These are phyloP conservation scores for Scorias spongiosa DNA, from an alignment of 2,329 filamentous ascomycete species.

Conservation along the genomic window DNA sequence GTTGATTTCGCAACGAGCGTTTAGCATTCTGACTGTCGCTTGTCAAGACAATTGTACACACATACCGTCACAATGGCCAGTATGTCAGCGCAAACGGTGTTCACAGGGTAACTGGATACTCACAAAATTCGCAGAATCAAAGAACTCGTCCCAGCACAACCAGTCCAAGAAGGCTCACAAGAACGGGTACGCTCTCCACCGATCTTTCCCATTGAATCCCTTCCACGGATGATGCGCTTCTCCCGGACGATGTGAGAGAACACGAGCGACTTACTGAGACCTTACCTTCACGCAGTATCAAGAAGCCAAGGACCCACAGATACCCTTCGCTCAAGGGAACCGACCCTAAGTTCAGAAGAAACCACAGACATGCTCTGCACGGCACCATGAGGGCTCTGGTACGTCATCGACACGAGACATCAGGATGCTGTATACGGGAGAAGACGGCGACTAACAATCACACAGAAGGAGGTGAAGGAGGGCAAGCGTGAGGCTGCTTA, in stretches of 20 bases:
- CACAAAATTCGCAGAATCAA: slow-evolving; percentile 56
- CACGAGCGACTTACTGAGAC: background rate
- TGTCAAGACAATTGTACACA: slow-evolving; percentile 3
- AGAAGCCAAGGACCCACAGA: slow-evolving; percentile 98
- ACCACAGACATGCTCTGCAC: slow-evolving; percentile 99
- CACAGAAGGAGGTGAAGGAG: slow-evolving; percentile 92
- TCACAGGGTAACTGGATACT: slow-evolving; percentile 3
- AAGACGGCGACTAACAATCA: slow-evolving; percentile 11
- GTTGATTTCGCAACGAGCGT: background rate
- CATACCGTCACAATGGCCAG: slow-evolving; percentile 50
- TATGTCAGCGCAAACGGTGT: slow-evolving; percentile 29
- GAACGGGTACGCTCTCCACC: slow-evolving; percentile 64
- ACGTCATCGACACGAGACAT: slow-evolving; percentile 28
- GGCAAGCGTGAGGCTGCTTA: slow-evolving; percentile 84
- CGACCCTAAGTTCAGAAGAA: slow-evolving; percentile 99
- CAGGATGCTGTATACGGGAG: background rate
- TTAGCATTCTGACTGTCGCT: too few species aligned
- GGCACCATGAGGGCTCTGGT: slow-evolving; percentile 97
- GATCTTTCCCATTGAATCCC: background rate
- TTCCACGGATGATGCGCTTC: background rate
- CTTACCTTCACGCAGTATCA: slow-evolving; percentile 55
- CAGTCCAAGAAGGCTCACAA: slow-evolving; percentile 96
- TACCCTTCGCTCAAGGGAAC: slow-evolving; percentile 98
- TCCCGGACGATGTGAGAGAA: too few species aligned
- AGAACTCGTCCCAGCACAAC: slow-evolving; percentile 99